A percentile compares a stretch with the other conserved stretches of the same genome.
Evolutionary conservation across 805 yeast genomes (phyloP).

Genomic region (Saccharomycopsis oosterbeekiorum): DNA sequence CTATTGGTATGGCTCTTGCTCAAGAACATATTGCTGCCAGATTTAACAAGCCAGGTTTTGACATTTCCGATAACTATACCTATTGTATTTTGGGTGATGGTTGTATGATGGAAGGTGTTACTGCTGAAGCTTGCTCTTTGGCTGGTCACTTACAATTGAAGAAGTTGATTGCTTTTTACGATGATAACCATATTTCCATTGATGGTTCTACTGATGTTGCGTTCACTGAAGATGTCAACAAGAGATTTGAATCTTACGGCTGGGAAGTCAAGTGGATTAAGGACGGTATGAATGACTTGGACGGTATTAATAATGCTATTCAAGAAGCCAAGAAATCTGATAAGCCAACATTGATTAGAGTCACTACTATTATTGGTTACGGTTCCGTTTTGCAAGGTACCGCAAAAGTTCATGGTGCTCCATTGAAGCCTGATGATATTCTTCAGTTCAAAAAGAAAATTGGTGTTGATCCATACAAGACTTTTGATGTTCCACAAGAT

Average conservation of each 20-base stretch:
- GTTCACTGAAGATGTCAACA: constrained; percentile 84
- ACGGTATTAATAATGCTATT: constrained; percentile 62
- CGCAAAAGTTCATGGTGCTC: constrained; percentile 92
- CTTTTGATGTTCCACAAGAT: constrained; percentile 72
- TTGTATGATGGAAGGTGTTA: constrained; percentile 96
- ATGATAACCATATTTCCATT: constrained; percentile 92
- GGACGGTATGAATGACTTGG: constrained; percentile 74
- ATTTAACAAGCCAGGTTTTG: constrained; percentile 79
- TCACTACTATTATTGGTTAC: constrained; percentile 87
- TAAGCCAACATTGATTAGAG: constrained; percentile 85
- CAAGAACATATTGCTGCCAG: constrained; percentile 86
- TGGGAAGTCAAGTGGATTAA: constrained; percentile 78
- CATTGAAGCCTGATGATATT: constrained; percentile 88
- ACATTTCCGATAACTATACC: constrained; percentile 64
- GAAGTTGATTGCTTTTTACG: constrained; percentile 91
- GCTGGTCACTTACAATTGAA: constrained; percentile 95
- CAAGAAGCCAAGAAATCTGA: constrained; percentile 70
- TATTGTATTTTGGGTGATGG: constrained; percentile 91
- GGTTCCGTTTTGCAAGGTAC: constrained; percentile 84
- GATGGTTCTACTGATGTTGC: constrained; percentile 88
- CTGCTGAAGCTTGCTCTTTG: constrained; percentile 86
- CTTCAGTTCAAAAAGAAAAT: constrained; percentile 71
- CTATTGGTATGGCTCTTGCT: constrained; percentile 94
- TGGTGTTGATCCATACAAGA: constrained; percentile 82
- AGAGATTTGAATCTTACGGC: constrained; percentile 84